Conservation (phyloP, 805 yeast genomes). For the Candida lessepsii region DNA sequence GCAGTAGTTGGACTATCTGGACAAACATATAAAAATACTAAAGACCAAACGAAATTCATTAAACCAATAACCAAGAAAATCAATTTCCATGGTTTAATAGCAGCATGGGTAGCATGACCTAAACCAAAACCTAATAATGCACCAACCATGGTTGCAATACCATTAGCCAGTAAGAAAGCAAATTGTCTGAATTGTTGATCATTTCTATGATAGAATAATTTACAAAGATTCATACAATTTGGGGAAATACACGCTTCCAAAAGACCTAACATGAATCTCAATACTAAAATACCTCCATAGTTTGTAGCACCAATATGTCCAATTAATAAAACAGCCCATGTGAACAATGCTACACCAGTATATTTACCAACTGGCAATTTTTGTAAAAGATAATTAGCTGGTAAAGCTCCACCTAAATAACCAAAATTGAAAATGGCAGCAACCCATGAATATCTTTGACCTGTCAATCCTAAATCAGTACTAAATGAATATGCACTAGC, state of each 20-base stretch:
- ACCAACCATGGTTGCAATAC: constrained; percentile 26
- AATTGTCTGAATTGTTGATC: constrained; percentile 33
- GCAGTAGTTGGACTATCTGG: constrained; percentile 31
- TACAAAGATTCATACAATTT: constrained; percentile 31
- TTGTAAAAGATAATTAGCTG: constrained; percentile 22
- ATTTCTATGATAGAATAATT: constrained; percentile 30
- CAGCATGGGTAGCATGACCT: constrained; percentile 24
- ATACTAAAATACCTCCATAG: constrained; percentile 32
- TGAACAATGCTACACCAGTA: constrained; percentile 17
- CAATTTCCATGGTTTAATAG: constrained; percentile 26
- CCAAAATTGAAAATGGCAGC: constrained; percentile 30
- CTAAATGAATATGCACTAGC: constrained; percentile 22
- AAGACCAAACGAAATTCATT: constrained; percentile 20
- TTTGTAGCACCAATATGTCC: constrained; percentile 31
- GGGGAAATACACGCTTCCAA: constrained; percentile 38
- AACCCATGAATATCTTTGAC: constrained; percentile 26
- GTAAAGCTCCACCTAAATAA: constrained; percentile 22
- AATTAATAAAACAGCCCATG: constrained; percentile 23
- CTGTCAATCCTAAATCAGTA: constrained; percentile 22
- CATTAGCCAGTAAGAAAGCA: constrained; percentile 27
- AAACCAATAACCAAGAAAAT: constrained; percentile 22
- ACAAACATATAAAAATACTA: constrained; percentile 18
- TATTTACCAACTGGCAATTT: constrained; percentile 21
- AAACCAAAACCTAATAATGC: constrained; percentile 28
- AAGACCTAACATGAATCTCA: constrained; percentile 41